Conservation (phyloP, 805 yeast genomes). For the Huiozyma naganishii region DNA sequence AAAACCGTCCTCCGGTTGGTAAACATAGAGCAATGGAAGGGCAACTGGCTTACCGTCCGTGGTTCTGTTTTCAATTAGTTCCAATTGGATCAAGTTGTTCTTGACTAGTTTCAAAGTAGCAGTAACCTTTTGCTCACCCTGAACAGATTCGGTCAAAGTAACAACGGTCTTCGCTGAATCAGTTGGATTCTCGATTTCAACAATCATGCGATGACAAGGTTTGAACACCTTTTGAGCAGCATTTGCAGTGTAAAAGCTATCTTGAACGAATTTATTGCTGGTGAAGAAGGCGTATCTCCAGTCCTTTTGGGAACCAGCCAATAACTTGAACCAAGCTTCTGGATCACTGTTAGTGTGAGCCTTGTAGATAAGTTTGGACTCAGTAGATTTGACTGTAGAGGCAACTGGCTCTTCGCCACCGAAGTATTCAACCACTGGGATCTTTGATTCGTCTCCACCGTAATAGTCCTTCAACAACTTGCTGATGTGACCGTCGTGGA, state of each 20-base stretch:
- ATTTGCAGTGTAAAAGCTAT: slow-evolving; percentile 63
- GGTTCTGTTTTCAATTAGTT: slow-evolving; percentile 81
- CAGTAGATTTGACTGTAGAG: slow-evolving; percentile 23
- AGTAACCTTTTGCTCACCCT: slow-evolving; percentile 58
- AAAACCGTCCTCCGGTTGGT: slow-evolving; percentile 80
- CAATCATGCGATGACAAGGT: slow-evolving; percentile 55
- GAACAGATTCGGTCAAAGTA: slow-evolving; percentile 57
- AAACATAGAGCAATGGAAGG: slow-evolving; percentile 67
- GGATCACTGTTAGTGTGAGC: slow-evolving; percentile 29
- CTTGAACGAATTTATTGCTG: slow-evolving; percentile 75
- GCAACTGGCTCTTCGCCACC: slow-evolving; percentile 52
- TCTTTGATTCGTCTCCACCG: slow-evolving; percentile 52
- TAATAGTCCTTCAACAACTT: slow-evolving; percentile 60
- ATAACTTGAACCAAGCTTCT: slow-evolving; percentile 61
- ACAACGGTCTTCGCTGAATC: slow-evolving; percentile 47
- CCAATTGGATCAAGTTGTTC: slow-evolving; percentile 48
- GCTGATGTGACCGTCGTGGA: slow-evolving; percentile 83
- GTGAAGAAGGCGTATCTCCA: slow-evolving; percentile 92
- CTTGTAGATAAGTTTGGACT: slow-evolving; percentile 29
- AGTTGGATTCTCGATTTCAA: slow-evolving; percentile 46
- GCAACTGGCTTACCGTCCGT: slow-evolving; percentile 64
- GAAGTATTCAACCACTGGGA: slow-evolving; percentile 86
- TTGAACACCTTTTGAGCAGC: slow-evolving; percentile 72
- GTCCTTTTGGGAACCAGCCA: slow-evolving; percentile 67
- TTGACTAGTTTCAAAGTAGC: slow-evolving; percentile 48